Evolutionary conservation across 2,329 filamentous ascomycete species (phyloP), one percentile per base, ranked within the genome.

Genomic region (Penicillium psychrosexuale): DNA sequence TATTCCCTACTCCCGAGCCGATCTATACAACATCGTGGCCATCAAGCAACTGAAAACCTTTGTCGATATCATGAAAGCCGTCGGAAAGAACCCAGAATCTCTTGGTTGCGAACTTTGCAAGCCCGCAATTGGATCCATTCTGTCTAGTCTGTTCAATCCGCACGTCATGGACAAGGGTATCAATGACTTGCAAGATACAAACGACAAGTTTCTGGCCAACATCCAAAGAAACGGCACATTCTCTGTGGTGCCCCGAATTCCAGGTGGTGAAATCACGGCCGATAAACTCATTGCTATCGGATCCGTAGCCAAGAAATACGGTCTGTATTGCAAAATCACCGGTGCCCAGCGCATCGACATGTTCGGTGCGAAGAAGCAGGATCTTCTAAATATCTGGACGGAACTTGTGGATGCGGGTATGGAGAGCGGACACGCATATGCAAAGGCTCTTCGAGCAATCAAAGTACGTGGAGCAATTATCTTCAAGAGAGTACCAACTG

Each of bases 211-310:
- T 72, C 77, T 96, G 47, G 91, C 85, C 48, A 96, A 96, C 69
- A 94, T 96, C 52, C 91, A 96, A 72, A 84, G 91, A 36, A 91
- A 96, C 72, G 91, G 91, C 38, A 96, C 91, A 0, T 96, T 91
- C 73, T 93, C 89, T 1, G 91, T 96, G 11, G 82, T 96, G 0
- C 91, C 91, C 3, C 85, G 91, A 42, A 85, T 96, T 1, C 82
- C 90, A 2, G 91, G 84, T 43, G 91, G 91, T 56, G 91, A 96
- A 72, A 94, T 96, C 67, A 94, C 90, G 0, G 86, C 91, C 0
- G 89, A 94, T 46, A 91, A 90, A 70, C 82, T 96, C 48, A 88
- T 96, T 44, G 83, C 86, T 53, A 91, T 96, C 56, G 91, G 90
- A 0, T 84, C 86, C 52, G 90, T 96, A 0, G 91, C 91, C 0